These are phyloP conservation scores for Aurifilum marmelostoma DNA, from an alignment of 2,329 filamentous ascomycete genomes.

Conservation along the genomic window DNA sequence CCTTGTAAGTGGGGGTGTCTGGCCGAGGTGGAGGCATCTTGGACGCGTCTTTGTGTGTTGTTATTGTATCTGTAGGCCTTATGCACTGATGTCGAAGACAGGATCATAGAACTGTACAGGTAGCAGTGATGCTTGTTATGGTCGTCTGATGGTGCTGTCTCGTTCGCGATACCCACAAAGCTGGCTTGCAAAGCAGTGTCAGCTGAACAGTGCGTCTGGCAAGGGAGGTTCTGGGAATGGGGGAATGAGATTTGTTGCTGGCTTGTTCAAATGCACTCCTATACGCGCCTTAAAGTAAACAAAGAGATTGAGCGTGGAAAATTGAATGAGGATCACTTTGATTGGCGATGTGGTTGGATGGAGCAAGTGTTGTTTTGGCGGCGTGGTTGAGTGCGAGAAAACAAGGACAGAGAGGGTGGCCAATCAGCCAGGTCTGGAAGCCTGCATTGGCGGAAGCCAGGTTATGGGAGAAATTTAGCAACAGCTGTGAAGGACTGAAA, in stretches of 20 bases:
- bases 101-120: not conserved
- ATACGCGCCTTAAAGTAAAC: not conserved
- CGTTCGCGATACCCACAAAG: not conserved
- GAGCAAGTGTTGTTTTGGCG: not conserved
- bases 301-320: not conserved
- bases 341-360: not conserved
- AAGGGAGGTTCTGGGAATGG: not conserved
- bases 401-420: not conserved
- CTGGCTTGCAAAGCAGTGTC: not conserved
- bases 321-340: not conserved
- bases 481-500: not conserved
- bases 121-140: not conserved
- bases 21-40: slow-evolving; percentile 3
- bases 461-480: not conserved
- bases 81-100: not conserved
- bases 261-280: not conserved
- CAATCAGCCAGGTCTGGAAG: not conserved
- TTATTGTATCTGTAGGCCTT: not conserved
- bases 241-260: not conserved
- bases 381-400: not conserved
- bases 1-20: not conserved
- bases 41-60: not conserved
- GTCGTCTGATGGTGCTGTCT: not conserved
- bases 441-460: not conserved
- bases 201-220: not conserved